Percentiles rank a stretch among this genome's conserved stretches.
phyloP scores from a whole-genome alignment of 1,284 basidiomycete species.

The Malassezia slooffiae region DNA sequence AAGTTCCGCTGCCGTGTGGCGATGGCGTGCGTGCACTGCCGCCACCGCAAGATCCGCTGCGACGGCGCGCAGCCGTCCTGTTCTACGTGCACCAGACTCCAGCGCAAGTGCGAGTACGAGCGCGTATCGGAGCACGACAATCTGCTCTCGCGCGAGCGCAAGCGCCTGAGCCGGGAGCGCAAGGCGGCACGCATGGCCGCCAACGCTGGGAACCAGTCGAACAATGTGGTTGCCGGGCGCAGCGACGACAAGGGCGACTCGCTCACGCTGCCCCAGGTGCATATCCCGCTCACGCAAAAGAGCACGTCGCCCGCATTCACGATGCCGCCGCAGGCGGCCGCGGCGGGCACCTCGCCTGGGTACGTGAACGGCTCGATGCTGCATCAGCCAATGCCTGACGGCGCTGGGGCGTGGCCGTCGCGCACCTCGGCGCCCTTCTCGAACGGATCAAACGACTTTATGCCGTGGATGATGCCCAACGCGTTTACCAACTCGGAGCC shows the following conservation, averaged over 20 bases:
- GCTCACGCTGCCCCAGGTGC: conserved; percentile 1
- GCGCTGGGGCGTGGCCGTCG: background rate
- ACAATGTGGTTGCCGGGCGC: background rate
- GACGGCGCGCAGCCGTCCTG: conserved; percentile 32
- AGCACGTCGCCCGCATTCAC: conserved; percentile 3
- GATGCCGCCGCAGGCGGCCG: conserved; percentile 4
- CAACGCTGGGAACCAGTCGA: background rate
- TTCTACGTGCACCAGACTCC: conserved; percentile 30
- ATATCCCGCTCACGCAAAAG: background rate
- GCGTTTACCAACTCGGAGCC: background rate
- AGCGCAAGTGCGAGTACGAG: conserved; percentile 36
- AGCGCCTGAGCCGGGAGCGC: conserved; percentile 29
- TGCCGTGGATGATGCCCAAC: conserved; percentile 8
- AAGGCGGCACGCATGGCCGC: conserved; percentile 15
- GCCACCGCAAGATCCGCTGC: conserved; percentile 38
- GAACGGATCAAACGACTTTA: conserved; percentile 4
- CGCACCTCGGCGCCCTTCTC: background rate
- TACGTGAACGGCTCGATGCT: background rate
- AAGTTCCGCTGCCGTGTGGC: conserved; percentile 18
- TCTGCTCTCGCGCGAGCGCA: conserved; percentile 34
- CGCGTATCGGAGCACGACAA: conserved; percentile 35
- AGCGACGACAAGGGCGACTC: too few relatives aligned
- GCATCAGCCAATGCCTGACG: background rate
- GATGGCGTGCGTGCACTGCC: conserved; percentile 40
- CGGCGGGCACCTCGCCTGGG: conserved; percentile 2